A percentile compares a stretch with the other conserved stretches of the same genome.
phyloP scores from a whole-genome alignment of 2,329 filamentous ascomycete species.

The Westerdykella sp. region DNA sequence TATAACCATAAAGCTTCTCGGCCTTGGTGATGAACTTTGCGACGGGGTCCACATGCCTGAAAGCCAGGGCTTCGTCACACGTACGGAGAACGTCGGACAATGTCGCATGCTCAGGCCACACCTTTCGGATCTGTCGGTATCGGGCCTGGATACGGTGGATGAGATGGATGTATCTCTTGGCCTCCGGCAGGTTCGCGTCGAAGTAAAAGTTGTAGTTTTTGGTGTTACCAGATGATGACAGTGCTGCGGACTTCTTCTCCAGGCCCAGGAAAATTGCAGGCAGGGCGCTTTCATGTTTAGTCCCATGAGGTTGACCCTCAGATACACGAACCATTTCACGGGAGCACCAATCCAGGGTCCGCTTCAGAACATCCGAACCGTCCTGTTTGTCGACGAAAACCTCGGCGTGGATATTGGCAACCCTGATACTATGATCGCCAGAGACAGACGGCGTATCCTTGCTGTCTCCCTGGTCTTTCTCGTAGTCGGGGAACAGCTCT shows the following conservation, averaged over 20 bases:
- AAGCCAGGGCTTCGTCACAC: conserved; percentile 68
- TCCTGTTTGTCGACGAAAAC: conserved; percentile 21
- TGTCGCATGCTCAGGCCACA: conserved; percentile 69
- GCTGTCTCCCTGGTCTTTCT: conserved; percentile 44
- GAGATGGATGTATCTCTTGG: conserved; percentile 64
- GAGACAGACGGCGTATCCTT: conserved; percentile 14
- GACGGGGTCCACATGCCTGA: conserved; percentile 74
- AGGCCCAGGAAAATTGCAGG: conserved; percentile 61
- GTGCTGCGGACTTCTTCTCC: conserved; percentile 51
- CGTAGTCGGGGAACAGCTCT: conserved; percentile 74
- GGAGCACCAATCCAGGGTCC: conserved; percentile 27
- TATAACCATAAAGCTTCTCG: conserved; percentile 76
- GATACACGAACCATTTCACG: conserved; percentile 22
- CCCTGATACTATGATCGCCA: conserved; percentile 29
- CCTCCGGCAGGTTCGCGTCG: conserved; percentile 69
- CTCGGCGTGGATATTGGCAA: conserved; percentile 30
- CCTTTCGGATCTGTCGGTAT: conserved; percentile 61
- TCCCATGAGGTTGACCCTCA: conserved; percentile 19
- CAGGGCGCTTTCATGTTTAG: conserved; percentile 49
- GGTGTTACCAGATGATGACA: conserved; percentile 28
- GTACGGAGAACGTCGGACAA: conserved; percentile 70
- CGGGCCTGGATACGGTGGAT: conserved; percentile 62
- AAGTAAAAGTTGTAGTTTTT: conserved; percentile 79
- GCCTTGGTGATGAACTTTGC: conserved; percentile 79
- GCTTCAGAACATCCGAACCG: conserved; percentile 20